Evolutionary conservation across 129 eudicot genomes (phyloP).

Genomic region (Flaveria sonorensis): DNA sequence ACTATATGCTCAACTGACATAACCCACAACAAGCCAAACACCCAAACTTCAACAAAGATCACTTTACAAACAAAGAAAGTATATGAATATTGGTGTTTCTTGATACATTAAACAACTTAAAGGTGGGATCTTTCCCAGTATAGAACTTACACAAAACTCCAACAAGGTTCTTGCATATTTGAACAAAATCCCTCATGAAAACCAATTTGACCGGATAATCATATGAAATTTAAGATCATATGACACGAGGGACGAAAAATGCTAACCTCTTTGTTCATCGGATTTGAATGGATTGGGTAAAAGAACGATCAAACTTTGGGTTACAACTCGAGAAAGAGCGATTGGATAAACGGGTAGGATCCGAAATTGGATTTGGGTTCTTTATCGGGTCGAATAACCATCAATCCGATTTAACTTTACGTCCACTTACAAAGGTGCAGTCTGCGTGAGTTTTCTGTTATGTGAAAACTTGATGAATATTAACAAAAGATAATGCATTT

Average conservation of each 20-base stretch:
- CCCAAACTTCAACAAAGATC: not conserved
- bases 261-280: conserved; percentile 33
- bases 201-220: too few relatives aligned
- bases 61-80: conserved; percentile 15
- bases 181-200: too few relatives aligned
- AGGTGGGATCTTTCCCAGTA: too few relatives aligned
- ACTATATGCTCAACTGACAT: not conserved
- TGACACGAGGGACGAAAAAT: not conserved
- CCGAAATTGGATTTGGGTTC: conserved; percentile 24
- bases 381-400: too few relatives aligned
- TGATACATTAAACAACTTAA: too few relatives aligned
- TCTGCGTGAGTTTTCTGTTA: too few relatives aligned
- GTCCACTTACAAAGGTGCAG: too few relatives aligned
- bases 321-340: conserved; percentile 25
- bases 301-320: conserved; percentile 24
- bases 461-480: too few relatives aligned
- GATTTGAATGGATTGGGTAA: conserved; percentile 2
- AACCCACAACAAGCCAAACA: conserved; percentile 2
- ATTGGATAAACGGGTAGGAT: conserved; percentile 40
- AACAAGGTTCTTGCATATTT: too few relatives aligned
- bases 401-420: too few relatives aligned
- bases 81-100: not conserved
- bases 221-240: not conserved
- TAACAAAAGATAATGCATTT: too few relatives aligned
- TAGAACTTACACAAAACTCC: too few relatives aligned